These are phyloP conservation scores for Solanum medicagineum DNA, from an alignment of 257 asterid genomes.

Conservation along the genomic window DNA sequence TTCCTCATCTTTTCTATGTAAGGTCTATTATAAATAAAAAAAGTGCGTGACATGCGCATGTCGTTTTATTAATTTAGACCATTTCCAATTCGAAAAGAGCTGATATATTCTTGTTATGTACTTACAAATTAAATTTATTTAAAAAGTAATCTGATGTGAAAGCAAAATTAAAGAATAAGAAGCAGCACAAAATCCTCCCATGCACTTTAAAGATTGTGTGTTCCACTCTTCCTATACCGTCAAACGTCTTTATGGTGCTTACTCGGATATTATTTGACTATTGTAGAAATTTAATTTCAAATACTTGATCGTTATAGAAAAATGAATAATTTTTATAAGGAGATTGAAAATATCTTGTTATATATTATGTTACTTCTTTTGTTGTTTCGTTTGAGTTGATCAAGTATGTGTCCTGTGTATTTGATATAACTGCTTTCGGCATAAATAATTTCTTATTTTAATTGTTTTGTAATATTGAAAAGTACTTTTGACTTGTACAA, in stretches of 20 bases:
- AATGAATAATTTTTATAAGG: background rate
- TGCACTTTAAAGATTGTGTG: background rate
- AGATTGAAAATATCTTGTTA: background rate
- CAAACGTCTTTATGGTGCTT: background rate
- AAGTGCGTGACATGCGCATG: background rate
- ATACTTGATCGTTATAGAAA: background rate
- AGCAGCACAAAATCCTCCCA: background rate
- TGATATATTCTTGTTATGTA: background rate
- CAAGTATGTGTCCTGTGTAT: background rate
- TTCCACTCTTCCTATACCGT: fast-evolving
- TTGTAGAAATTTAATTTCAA: background rate
- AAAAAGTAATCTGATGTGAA: background rate
- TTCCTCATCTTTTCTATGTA: background rate
- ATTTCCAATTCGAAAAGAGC: background rate
- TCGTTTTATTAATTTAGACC: background rate
- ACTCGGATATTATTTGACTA: background rate
- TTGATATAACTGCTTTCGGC: background rate
- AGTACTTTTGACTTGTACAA: background rate
- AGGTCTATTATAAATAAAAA: background rate
- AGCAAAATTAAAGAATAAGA: background rate
- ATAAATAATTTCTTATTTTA: background rate
- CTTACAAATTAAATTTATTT: background rate
- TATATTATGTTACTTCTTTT: background rate
- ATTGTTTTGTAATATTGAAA: background rate
- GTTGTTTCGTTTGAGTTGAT: background rate